Percentiles rank a stretch among this genome's conserved stretches.
phyloP scores from a whole-genome alignment of 75 land plant species.

The Picea glauca region DNA sequence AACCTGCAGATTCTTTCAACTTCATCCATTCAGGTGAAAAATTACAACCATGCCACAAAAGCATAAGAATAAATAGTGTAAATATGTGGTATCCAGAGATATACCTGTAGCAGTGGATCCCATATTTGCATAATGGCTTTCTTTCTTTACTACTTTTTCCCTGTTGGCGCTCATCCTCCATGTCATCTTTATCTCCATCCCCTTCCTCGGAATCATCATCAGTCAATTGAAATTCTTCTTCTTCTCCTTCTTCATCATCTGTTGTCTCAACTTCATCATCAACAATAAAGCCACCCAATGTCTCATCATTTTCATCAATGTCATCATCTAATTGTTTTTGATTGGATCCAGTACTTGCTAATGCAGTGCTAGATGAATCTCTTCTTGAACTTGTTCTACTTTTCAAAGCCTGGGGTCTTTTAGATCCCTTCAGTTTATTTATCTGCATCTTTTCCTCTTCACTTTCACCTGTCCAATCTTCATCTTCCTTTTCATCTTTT shows the following conservation, averaged over 20 bases:
- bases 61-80: not conserved
- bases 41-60: not conserved
- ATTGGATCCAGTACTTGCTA: not conserved
- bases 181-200: constrained; percentile 18
- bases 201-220: constrained; percentile 27
- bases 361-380: not conserved
- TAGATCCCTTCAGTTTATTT: constrained; percentile 10
- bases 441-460: constrained; percentile 33
- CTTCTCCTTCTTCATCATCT: constrained; percentile 17
- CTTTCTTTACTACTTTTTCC: not conserved
- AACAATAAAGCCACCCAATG: constrained; percentile 56
- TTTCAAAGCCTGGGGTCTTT: constrained; percentile 10
- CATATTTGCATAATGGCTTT: constrained; percentile 6
- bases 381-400: not conserved
- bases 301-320: constrained; percentile 32
- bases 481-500: constrained; percentile 18
- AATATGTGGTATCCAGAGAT: too few species aligned
- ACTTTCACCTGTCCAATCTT: constrained; percentile 41
- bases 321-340: constrained; percentile 9
- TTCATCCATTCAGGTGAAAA: not conserved
- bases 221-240: constrained; percentile 20
- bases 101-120: not conserved
- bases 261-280: constrained; percentile 23
- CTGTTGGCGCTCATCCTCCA: too few species aligned
- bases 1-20: not conserved